Percentiles rank a stretch among this genome's conserved stretches.
Conservation (phyloP, 2,329 filamentous ascomycete species). For the Cadophora sp. region DNA sequence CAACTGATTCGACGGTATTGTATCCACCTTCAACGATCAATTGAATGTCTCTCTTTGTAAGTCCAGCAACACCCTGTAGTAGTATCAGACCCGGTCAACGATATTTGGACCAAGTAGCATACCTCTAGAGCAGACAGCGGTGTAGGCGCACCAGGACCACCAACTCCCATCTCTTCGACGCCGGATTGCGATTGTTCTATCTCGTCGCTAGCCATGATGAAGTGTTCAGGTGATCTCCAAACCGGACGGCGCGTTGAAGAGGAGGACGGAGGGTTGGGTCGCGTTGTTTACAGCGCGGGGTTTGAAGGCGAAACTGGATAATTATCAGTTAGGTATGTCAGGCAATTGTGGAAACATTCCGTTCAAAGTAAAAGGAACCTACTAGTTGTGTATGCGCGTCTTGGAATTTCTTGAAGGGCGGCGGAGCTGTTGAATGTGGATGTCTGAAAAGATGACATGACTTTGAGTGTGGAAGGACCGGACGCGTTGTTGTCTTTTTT, state of each 20-base stretch:
- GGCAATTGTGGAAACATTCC: not conserved
- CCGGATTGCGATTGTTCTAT: slow-evolving; percentile 71
- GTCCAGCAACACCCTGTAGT: slow-evolving; percentile 77
- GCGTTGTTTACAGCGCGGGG: not conserved
- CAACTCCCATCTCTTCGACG: slow-evolving; percentile 75
- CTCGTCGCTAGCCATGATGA: slow-evolving; percentile 44
- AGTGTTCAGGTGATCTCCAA: not conserved
- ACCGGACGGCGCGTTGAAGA: slow-evolving; percentile 4
- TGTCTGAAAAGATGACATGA: not conserved
- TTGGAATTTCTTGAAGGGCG: not conserved
- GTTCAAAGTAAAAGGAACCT: not conserved
- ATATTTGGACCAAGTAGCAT: slow-evolving; percentile 33
- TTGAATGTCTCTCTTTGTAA: slow-evolving; percentile 96
- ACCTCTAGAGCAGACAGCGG: slow-evolving; percentile 88
- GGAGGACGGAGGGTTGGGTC: not conserved
- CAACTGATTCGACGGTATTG: slow-evolving; percentile 94
- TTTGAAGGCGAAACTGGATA: not conserved
- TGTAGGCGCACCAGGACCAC: slow-evolving; percentile 91
- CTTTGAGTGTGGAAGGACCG: not conserved
- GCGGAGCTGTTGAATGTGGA: not conserved
- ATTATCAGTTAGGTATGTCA: not conserved
- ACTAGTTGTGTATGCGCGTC: not conserved
- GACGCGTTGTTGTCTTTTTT: slow-evolving; percentile 3
- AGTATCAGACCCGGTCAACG: slow-evolving; percentile 1
- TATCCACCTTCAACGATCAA: slow-evolving; percentile 90